These are phyloP conservation scores for Smallanthus sonchifolius DNA, from an alignment of 129 eudicot species.

Conservation along the genomic window DNA sequence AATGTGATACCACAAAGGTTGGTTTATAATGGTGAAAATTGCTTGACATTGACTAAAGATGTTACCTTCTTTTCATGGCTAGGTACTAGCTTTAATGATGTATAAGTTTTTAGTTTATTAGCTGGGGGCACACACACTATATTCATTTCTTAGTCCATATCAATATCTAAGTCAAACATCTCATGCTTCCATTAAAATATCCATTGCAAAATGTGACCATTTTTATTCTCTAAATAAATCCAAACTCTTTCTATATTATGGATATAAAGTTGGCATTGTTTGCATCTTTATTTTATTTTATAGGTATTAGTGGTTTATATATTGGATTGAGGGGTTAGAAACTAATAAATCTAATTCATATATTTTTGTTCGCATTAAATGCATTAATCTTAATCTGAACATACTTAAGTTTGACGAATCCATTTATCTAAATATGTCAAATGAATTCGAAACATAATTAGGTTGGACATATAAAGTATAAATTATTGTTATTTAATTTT, in stretches of 20 bases:
- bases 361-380: neutral
- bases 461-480: neutral
- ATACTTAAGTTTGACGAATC: neutral
- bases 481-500: no score
- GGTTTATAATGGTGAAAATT: constrained; percentile 23
- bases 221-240: neutral
- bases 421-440: neutral
- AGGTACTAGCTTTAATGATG: constrained; percentile 34
- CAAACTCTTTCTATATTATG: constrained; percentile 12
- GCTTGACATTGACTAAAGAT: constrained; percentile 32
- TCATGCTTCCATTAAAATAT: constrained; percentile 16
- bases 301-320: neutral
- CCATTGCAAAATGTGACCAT: constrained; percentile 9
- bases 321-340: neutral
- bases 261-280: neutral
- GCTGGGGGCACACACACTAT: constrained; percentile 12
- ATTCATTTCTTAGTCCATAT: constrained; percentile 10
- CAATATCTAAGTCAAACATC: constrained; percentile 27
- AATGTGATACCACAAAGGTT: constrained; percentile 29
- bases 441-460: neutral
- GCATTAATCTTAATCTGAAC: neutral
- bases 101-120: constrained; percentile 25
- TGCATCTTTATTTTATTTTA: no score
- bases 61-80: constrained; percentile 22
- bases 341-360: no score